A percentile compares a stretch with the other conserved stretches of the same genome.
These are phyloP conservation scores for Allomyces javanicus DNA, from an alignment of 192 early-diverging fungal genomes.

Conservation along the genomic window DNA sequence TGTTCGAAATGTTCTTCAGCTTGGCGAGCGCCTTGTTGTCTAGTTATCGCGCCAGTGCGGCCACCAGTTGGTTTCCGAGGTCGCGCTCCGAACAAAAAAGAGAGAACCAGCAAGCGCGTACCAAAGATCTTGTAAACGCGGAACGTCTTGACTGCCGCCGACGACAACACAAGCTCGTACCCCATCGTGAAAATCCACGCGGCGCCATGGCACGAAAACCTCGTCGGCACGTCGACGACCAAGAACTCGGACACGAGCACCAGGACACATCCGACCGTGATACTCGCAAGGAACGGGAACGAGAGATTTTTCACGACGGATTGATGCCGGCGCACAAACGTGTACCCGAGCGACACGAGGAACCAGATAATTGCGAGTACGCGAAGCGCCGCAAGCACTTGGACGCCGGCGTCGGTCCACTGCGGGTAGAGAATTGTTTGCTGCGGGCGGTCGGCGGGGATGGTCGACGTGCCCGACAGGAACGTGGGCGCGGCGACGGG, in stretches of 20 bases:
- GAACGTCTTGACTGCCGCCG: not conserved
- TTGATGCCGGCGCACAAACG: not conserved
- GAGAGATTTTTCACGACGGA: not conserved
- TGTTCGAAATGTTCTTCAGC: not conserved
- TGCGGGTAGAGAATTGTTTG: not conserved
- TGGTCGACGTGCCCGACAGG: not conserved
- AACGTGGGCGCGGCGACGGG: not conserved
- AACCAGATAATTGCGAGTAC: not conserved
- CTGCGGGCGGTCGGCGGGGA: not conserved
- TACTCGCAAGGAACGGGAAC: not conserved
- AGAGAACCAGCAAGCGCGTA: not conserved
- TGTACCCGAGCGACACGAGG: not conserved
- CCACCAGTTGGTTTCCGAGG: not conserved
- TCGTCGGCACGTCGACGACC: not conserved
- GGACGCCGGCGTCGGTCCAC: not conserved
- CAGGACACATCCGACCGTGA: not conserved
- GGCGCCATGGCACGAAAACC: not conserved
- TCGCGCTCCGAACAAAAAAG: not conserved
- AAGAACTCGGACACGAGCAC: not conserved
- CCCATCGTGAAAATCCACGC: not conserved
- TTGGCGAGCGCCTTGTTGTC: too few relatives aligned
- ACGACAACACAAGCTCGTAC: not conserved
- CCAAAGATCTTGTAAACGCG: not conserved
- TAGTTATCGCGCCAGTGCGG: not conserved
- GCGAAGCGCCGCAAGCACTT: not conserved